Evolutionary conservation across 148 eudicot genomes (phyloP).

Genomic region (Cornus suecica): DNA sequence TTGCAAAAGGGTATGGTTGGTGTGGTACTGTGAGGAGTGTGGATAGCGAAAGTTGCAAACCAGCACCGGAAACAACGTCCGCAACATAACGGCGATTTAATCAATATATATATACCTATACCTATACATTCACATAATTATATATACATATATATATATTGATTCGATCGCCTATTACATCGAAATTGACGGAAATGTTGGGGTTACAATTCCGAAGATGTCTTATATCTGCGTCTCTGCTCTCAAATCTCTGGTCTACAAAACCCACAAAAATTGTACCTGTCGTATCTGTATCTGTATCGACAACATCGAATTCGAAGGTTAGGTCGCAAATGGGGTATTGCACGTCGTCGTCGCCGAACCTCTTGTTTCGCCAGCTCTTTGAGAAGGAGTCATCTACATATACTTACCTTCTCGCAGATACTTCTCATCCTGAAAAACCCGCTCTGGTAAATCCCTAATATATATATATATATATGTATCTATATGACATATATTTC

Average conservation of each 20-base stretch:
- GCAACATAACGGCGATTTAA: not conserved
- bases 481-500: not conserved
- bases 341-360: conserved; percentile 45
- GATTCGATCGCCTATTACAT: not conserved
- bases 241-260: conserved; percentile 5
- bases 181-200: conserved; percentile 14
- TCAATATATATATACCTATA: not conserved
- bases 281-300: not conserved
- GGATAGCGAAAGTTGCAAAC: no score
- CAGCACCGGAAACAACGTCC: not conserved
- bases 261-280: conserved; percentile 7
- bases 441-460: conserved; percentile 68
- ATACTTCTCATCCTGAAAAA: conserved; percentile 73
- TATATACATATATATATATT: not conserved
- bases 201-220: conserved; percentile 15
- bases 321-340: conserved; percentile 44
- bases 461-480: not conserved
- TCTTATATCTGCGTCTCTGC: conserved; percentile 12
- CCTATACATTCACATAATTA: not conserved
- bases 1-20: no score
- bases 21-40: no score
- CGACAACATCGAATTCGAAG: conserved; percentile 4
- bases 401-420: conserved; percentile 93
- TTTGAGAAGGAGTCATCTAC: conserved; percentile 95
- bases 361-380: conserved; percentile 76